Conservation (phyloP, 139 green algal genomes). For the Ostreobium quekettii region DNA sequence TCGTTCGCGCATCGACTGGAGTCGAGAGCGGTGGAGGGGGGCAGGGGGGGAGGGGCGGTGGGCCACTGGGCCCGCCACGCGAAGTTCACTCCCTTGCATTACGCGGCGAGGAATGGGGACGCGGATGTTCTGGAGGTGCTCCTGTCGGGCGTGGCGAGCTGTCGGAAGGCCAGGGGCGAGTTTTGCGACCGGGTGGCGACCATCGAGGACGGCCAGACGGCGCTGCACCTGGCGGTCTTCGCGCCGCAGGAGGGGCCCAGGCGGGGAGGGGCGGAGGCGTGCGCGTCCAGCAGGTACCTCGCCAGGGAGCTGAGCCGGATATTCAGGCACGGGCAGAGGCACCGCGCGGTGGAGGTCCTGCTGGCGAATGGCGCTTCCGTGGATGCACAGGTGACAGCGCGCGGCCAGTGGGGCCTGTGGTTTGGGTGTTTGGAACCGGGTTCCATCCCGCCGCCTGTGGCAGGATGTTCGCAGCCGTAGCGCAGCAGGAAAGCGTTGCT, state of each 20-base stretch:
- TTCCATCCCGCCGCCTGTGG: too few species aligned
- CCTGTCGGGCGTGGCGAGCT: neutral
- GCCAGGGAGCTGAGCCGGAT: neutral
- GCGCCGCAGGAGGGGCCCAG: neutral
- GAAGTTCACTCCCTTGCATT: constrained; percentile 8
- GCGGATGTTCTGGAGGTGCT: neutral
- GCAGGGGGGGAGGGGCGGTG: too few species aligned
- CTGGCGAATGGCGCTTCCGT: neutral
- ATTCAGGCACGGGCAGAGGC: neutral
- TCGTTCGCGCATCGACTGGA: neutral
- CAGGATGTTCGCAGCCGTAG: too few species aligned
- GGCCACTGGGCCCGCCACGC: too few species aligned
- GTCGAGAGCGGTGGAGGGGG: neutral
- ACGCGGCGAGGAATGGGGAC: constrained; percentile 1
- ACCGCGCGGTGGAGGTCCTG: neutral
- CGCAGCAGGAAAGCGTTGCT: too few species aligned
- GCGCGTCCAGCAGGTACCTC: neutral
- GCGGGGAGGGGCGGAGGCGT: neutral
- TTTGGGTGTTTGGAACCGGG: too few species aligned
- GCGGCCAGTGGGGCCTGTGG: too few species aligned
- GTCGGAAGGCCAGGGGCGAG: neutral
- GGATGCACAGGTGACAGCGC: neutral
- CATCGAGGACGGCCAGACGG: neutral
- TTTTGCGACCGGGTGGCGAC: neutral
- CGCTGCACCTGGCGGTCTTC: constrained; percentile 10